Conservation (phyloP, 129 eudicot genomes). For the Ambrosia trifida region DNA sequence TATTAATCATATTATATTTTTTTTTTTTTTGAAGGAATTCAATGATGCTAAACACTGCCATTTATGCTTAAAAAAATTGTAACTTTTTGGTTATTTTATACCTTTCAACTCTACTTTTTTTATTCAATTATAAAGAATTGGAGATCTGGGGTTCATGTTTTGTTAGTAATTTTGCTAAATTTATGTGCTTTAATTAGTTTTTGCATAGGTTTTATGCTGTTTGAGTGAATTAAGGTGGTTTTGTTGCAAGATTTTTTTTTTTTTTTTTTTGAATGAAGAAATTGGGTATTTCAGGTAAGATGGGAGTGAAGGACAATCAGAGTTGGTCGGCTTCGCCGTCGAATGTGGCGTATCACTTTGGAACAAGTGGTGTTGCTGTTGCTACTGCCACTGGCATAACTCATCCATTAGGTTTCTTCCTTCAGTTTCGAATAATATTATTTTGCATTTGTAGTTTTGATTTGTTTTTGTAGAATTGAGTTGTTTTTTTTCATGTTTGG, state of each 20-base stretch:
- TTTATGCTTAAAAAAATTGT: not conserved
- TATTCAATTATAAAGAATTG: not conserved
- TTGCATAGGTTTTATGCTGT: not conserved
- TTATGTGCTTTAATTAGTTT: not conserved
- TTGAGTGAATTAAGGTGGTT: not conserved
- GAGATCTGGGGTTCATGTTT: not conserved
- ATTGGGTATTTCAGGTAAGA: conserved; percentile 35
- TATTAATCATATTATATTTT: conserved; percentile 9
- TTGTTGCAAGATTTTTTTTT: too few relatives aligned
- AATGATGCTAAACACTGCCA: not conserved
- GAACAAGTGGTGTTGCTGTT: conserved; percentile 92
- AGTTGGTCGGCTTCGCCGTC: conserved; percentile 64
- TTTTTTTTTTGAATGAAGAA: too few relatives aligned
- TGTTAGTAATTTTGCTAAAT: not conserved
- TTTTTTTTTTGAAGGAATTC: too few relatives aligned
- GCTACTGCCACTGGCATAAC: conserved; percentile 90
- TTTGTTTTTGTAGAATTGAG: not conserved
- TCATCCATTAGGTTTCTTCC: conserved; percentile 84
- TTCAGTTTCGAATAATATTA: not conserved
- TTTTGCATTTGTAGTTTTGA: not conserved
- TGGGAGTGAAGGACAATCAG: conserved; percentile 31
- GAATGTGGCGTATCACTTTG: conserved; percentile 72
- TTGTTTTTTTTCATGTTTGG: not conserved
- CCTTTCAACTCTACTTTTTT: not conserved
- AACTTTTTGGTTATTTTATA: not conserved